These are phyloP conservation scores for Logfia minima DNA, from an alignment of 129 eudicot species.

Conservation along the genomic window DNA sequence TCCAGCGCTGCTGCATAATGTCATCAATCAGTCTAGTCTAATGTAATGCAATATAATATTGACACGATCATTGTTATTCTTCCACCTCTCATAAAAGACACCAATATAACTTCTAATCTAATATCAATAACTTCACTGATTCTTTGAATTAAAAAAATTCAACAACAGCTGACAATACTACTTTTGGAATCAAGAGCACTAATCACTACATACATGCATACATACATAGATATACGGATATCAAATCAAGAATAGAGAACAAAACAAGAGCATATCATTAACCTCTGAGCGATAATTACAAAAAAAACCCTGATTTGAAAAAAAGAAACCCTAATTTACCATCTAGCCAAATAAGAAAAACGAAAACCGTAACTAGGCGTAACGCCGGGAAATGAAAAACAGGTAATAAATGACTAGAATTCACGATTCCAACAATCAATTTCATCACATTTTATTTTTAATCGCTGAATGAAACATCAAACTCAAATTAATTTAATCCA, in stretches of 20 bases:
- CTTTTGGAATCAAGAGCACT: slow-evolving; percentile 2
- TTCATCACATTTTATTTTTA: background rate
- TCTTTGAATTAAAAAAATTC: slow-evolving; percentile 5
- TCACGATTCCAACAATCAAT: background rate
- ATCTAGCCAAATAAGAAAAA: background rate
- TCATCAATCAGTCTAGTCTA: background rate
- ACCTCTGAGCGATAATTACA: background rate
- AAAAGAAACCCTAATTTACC: slow-evolving; percentile 7
- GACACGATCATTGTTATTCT: background rate
- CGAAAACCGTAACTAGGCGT: slow-evolving; percentile 3
- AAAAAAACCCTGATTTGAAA: slow-evolving; percentile 18
- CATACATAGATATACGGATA: background rate
- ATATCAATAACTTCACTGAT: background rate
- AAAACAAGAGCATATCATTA: slow-evolving; percentile 4
- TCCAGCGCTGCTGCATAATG: slow-evolving; percentile 46
- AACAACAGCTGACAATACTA: background rate
- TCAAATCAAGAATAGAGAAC: slow-evolving; percentile 7
- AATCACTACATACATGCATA: background rate
- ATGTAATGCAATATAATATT: background rate
- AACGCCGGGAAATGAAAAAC: background rate
- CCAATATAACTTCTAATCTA: background rate
- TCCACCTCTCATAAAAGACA: slow-evolving; percentile 6
- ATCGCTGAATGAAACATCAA: background rate
- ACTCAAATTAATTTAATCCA: background rate
- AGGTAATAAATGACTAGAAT: background rate